Conservation (phyloP, 352 stramenopile species). For the Phytopythium sindhum region DNA sequence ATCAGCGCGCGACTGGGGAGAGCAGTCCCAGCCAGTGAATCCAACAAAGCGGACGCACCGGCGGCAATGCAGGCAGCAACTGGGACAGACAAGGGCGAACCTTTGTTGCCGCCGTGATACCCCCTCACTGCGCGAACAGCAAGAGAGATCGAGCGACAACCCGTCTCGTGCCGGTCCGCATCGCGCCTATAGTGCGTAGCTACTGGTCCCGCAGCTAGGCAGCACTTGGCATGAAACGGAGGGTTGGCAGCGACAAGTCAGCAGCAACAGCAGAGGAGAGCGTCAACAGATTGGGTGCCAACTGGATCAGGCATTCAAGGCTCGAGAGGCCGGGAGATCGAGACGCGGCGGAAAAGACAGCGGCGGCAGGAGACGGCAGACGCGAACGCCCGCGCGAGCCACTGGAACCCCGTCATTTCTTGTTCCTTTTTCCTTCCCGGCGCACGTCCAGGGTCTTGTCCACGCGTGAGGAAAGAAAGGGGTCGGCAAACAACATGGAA, state of each 20-base stretch:
- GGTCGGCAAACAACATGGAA: slow-evolving; percentile 65
- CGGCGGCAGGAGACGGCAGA: slow-evolving; percentile 7
- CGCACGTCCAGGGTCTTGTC: background rate
- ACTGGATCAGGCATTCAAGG: background rate
- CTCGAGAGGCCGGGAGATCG: background rate
- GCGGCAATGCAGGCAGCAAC: background rate
- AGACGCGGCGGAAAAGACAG: slow-evolving; percentile 4
- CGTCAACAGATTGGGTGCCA: background rate
- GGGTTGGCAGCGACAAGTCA: background rate
- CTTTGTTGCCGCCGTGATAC: slow-evolving; percentile 75
- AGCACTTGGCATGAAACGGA: background rate
- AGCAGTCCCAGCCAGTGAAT: background rate
- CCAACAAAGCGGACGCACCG: background rate
- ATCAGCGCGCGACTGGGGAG: background rate
- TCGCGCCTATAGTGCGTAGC: background rate
- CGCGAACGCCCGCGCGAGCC: slow-evolving; percentile 13
- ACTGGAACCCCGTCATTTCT: slow-evolving; percentile 73
- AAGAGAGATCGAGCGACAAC: slow-evolving; percentile 31
- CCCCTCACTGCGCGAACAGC: slow-evolving; percentile 15
- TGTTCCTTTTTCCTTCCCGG: slow-evolving; percentile 40
- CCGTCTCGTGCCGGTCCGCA: slow-evolving; percentile 5
- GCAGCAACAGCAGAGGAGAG: background rate
- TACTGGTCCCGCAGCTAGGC: background rate
- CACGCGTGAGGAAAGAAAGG: slow-evolving; percentile 64
- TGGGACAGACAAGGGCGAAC: slow-evolving; percentile 50